A percentile compares a stretch with the other conserved stretches of the same genome.
phyloP scores from a whole-genome alignment of 257 asterid genomes.

The Primulina eburnea region DNA sequence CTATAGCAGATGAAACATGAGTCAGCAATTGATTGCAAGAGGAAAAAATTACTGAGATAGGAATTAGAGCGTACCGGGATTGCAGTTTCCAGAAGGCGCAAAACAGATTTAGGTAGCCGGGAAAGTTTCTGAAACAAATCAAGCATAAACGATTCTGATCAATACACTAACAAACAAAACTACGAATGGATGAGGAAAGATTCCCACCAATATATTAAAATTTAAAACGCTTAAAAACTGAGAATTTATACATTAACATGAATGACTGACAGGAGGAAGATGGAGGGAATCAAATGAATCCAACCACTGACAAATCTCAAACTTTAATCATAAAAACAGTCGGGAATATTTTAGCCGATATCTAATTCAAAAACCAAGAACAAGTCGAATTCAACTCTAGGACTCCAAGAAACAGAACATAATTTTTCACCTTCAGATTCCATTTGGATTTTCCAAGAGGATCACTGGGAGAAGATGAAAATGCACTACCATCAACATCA shows the following conservation, averaged over 20 bases:
- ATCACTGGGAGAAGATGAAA: conserved; percentile 82
- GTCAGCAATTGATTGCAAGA: conserved; percentile 14
- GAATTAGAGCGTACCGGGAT: conserved; percentile 62
- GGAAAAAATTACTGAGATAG: background rate
- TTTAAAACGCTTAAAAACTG: background rate
- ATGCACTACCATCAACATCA: conserved; percentile 99
- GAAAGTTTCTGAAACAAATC: conserved; percentile 72
- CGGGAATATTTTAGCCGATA: background rate
- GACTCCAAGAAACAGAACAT: conserved; percentile 5
- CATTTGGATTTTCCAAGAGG: conserved; percentile 91
- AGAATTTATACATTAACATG: conserved; percentile 10
- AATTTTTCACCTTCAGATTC: conserved; percentile 80
- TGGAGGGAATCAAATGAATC: conserved; percentile 5
- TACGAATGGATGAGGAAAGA: background rate
- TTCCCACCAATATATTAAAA: background rate
- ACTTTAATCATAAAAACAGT: background rate
- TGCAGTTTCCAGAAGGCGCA: conserved; percentile 85
- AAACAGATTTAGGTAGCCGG: conserved; percentile 71
- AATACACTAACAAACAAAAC: background rate
- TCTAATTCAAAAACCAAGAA: background rate
- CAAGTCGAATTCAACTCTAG: conserved; percentile 2
- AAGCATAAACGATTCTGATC: conserved; percentile 16
- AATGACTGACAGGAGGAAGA: background rate
- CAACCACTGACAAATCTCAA: background rate
- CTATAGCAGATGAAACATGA: conserved; percentile 42